phyloP scores from a whole-genome alignment of 1,139 yeast genomes.

The Geotrichum cucujoidarum region DNA sequence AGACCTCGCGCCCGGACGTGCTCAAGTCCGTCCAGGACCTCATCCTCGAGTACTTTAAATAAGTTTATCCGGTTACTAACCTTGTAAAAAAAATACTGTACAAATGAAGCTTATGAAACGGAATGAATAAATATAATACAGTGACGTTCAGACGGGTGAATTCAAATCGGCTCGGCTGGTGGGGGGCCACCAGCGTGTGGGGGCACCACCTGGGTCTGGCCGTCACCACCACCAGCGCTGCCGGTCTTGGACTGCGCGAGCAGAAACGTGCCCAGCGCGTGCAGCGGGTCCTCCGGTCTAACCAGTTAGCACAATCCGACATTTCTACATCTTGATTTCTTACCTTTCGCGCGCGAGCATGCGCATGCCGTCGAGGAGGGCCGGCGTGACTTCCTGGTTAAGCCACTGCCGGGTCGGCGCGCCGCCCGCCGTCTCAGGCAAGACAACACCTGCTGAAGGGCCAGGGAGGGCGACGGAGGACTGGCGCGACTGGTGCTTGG shows the following conservation, averaged over 20 bases:
- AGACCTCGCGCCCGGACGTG: background rate
- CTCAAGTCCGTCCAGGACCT: background rate
- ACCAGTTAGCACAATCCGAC: background rate
- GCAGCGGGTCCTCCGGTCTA: conserved; percentile 64
- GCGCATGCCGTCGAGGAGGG: conserved; percentile 64
- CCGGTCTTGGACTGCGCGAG: conserved; percentile 38
- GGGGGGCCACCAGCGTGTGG: background rate
- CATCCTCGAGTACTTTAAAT: background rate
- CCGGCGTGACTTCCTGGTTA: conserved; percentile 64
- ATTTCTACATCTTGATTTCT: conserved; percentile 15
- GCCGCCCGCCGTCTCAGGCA: conserved; percentile 47
- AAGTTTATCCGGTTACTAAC: too few relatives aligned
- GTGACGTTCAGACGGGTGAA: background rate
- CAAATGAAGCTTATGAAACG: too few relatives aligned
- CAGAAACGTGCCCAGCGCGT: conserved; percentile 65
- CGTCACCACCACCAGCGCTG: too few relatives aligned
- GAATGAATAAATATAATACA: too few relatives aligned
- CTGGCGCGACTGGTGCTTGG: conserved; percentile 2
- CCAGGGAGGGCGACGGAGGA: conserved; percentile 5
- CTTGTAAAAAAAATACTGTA: too few relatives aligned
- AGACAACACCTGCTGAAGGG: conserved; percentile 1
- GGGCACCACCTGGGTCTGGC: too few relatives aligned
- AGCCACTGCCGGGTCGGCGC: conserved; percentile 75
- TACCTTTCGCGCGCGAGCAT: conserved; percentile 45
- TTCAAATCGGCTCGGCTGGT: conserved; percentile 3